phyloP scores from a whole-genome alignment of 495 filamentous ascomycete genomes.

The Penicillium odoratum region DNA sequence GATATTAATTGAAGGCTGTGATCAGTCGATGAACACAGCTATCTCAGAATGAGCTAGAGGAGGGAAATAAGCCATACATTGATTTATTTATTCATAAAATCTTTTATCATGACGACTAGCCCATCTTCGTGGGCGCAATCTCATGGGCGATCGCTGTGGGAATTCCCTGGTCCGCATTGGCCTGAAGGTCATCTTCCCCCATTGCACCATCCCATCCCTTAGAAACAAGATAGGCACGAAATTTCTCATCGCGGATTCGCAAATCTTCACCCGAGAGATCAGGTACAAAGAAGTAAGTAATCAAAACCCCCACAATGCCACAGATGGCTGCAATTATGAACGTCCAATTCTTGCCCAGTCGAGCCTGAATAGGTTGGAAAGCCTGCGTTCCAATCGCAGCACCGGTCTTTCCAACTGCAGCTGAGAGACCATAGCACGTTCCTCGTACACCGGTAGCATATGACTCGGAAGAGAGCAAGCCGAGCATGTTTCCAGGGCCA shows the following conservation, averaged over 20 bases:
- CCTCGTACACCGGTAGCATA: constrained; percentile 54
- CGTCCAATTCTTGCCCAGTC: constrained; percentile 51
- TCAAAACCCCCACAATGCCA: constrained; percentile 49
- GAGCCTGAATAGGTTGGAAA: constrained; percentile 45
- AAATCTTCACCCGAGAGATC: constrained; percentile 49
- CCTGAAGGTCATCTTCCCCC: constrained; percentile 43
- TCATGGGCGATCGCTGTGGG: constrained; percentile 5
- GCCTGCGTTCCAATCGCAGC: constrained; percentile 54
- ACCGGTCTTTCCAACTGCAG: constrained; percentile 54
- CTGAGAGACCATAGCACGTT: constrained; percentile 52
- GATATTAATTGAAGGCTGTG: too few species aligned
- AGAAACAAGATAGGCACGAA: constrained; percentile 46
- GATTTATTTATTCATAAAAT: too few species aligned
- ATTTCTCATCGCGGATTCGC: constrained; percentile 40
- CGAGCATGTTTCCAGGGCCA: constrained; percentile 54
- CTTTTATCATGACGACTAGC: neutral
- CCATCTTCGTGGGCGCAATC: neutral
- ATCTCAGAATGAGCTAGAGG: too few species aligned
- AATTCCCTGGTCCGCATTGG: constrained; percentile 30
- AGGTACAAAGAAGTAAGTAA: constrained; percentile 53
- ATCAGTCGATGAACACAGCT: too few species aligned
- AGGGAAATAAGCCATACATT: too few species aligned
- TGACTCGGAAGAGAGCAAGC: constrained; percentile 49
- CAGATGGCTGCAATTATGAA: constrained; percentile 56
- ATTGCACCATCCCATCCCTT: constrained; percentile 51